Evolutionary conservation across 2,329 filamentous ascomycete species (phyloP), one percentile per base, ranked within the genome.

Genomic region (Phyllosticta citribraziliensis): DNA sequence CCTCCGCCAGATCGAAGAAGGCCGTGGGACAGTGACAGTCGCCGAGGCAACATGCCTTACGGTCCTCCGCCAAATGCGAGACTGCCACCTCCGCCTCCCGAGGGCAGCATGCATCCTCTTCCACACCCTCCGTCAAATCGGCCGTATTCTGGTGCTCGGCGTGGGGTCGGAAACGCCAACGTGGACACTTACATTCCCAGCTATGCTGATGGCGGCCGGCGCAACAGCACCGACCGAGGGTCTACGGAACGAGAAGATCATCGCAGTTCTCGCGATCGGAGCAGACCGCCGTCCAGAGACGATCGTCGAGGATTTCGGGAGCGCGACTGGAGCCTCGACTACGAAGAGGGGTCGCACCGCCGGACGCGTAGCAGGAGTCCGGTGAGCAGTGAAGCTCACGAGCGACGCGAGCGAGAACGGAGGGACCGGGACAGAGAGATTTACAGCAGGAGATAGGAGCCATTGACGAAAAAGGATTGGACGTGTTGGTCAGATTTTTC

Each of bases 111-210:
- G 10, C 70, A 75, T 57, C 69, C 68, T 5, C 66, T 73, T 2
- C 72, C 72, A 9, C 69, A 67, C 8, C 68, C 71, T 9, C 72
- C 73, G 14, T 60, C 62, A 6, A 70, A 71, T 20, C 68, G 59
- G 17, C 54, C 55, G 20, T 61, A 61, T 22, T 57, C 67, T 24
- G 64, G 65, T 5, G 62, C 64, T 33, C 60, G 67, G n/a, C 63
- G 66, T 6, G 62, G 64, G 1, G 51, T 63, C 53, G 54, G 19
- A 27, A 55, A 35, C 10, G 19, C 55, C 58, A 68, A 69, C 58
- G 68, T 68, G 8, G 78, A 80, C 63, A 77, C 73, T 0, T 79
- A 79, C 64, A 76, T 79, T 27, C 78, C 78, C 1, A 72, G 71
- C 54, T 79, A 79, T 62, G 58, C 64, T 5, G 65, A 69, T 14